Percentiles rank a stretch among this genome's conserved stretches.
Evolutionary conservation across 805 yeast genomes (phyloP).

Genomic region (Starmerella sp.): DNA sequence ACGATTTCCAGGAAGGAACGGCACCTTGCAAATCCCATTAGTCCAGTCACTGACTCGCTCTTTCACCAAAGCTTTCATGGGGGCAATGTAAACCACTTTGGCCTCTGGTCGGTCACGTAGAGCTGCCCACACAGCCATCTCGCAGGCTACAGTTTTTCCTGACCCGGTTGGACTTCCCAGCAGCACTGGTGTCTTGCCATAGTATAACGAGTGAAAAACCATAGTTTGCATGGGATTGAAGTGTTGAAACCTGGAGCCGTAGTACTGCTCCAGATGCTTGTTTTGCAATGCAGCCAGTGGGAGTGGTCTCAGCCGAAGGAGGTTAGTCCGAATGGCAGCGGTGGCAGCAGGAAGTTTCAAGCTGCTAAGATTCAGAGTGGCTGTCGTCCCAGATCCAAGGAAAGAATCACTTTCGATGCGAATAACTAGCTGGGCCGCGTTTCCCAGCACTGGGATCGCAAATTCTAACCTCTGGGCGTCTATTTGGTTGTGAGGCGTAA

Average conservation of each 20-base stretch:
- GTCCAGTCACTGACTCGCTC: conserved; percentile 80
- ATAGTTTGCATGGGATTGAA: conserved; percentile 98
- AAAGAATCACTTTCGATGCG: conserved; percentile 74
- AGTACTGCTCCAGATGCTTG: conserved; percentile 53
- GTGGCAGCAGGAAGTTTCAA: conserved; percentile 69
- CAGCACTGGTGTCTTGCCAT: conserved; percentile 66
- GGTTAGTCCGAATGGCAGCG: conserved; percentile 72
- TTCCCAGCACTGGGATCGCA: conserved; percentile 82
- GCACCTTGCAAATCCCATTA: conserved; percentile 24
- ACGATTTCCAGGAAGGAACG: conserved; percentile 13
- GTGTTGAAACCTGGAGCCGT: conserved; percentile 57
- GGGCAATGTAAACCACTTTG: conserved; percentile 76
- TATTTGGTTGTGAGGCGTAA: conserved; percentile 46
- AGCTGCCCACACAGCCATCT: conserved; percentile 94
- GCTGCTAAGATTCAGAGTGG: conserved; percentile 78
- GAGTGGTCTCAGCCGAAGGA: conserved; percentile 71
- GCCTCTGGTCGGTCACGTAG: conserved; percentile 69
- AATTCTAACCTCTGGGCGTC: conserved; percentile 67
- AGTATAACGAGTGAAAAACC: conserved; percentile 82
- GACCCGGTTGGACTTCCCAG: conserved; percentile 99
- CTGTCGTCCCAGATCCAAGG: conserved; percentile 73
- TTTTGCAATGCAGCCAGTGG: conserved; percentile 74
- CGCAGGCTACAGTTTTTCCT: conserved; percentile 96
- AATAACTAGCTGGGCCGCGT: conserved; percentile 73
- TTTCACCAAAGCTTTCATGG: conserved; percentile 77